A percentile compares a stretch with the other conserved stretches of the same genome.
phyloP scores from a whole-genome alignment of 805 yeast genomes.

The Cyberlindnera mrakii region DNA sequence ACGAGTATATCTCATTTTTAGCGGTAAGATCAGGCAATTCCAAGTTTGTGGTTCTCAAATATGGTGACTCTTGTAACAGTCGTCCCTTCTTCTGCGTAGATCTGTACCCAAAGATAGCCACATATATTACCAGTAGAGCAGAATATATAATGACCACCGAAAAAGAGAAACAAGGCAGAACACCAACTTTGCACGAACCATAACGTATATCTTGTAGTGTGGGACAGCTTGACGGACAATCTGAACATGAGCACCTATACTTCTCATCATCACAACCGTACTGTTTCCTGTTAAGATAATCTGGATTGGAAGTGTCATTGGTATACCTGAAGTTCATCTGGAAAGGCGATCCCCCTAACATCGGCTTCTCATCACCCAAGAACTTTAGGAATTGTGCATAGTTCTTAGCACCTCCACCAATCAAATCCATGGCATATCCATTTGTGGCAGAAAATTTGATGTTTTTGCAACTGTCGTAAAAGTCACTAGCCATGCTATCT shows the following conservation, averaged over 20 bases:
- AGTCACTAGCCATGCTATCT: slow-evolving; percentile 49
- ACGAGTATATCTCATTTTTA: slow-evolving; percentile 33
- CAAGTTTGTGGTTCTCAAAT: slow-evolving; percentile 21
- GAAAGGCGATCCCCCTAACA: slow-evolving; percentile 92
- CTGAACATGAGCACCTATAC: slow-evolving; percentile 85
- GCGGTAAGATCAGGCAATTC: slow-evolving; percentile 14
- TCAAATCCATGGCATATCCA: slow-evolving; percentile 92
- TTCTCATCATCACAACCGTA: slow-evolving; percentile 50
- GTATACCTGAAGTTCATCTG: slow-evolving; percentile 74
- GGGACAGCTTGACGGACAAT: slow-evolving; percentile 82
- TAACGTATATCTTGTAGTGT: slow-evolving; percentile 40
- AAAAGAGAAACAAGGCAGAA: slow-evolving; percentile 70
- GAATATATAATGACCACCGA: slow-evolving; percentile 48
- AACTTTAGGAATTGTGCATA: slow-evolving; percentile 73
- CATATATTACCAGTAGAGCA: slow-evolving; percentile 19
- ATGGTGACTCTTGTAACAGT: slow-evolving; percentile 39
- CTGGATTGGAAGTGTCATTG: slow-evolving; percentile 13
- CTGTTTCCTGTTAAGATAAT: slow-evolving; percentile 17
- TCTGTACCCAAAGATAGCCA: slow-evolving; percentile 20
- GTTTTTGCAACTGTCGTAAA: slow-evolving; percentile 81
- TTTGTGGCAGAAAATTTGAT: slow-evolving; percentile 92
- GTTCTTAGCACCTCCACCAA: slow-evolving; percentile 93
- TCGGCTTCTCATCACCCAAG: slow-evolving; percentile 89
- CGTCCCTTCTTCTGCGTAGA: slow-evolving; percentile 23
- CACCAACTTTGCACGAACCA: slow-evolving; percentile 48